Evolutionary conservation across 208 protist genomes (phyloP).

Genomic region (Wallacemonas sp.): DNA sequence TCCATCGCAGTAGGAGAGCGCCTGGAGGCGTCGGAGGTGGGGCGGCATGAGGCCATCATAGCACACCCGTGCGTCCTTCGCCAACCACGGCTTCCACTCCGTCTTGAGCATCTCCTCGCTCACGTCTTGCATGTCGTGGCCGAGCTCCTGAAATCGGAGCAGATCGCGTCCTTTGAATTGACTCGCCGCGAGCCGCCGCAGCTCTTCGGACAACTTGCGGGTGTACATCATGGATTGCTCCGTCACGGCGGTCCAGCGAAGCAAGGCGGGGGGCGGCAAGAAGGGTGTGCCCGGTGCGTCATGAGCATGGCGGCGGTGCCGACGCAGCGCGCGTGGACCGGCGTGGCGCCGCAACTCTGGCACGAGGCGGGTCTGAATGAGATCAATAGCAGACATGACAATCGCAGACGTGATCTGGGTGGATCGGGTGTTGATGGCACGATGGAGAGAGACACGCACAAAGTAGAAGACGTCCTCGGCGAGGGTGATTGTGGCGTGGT

Average conservation of each 20-base stretch:
- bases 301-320: background rate
- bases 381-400: slow-evolving; percentile 59
- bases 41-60: slow-evolving; percentile 35
- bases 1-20: slow-evolving; percentile 44
- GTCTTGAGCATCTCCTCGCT: slow-evolving; percentile 17
- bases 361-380: slow-evolving; percentile 55
- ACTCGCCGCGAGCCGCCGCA: slow-evolving; percentile 40
- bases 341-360: slow-evolving; percentile 47
- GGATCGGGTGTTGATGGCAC: slow-evolving; percentile 77
- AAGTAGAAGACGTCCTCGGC: slow-evolving; percentile 87
- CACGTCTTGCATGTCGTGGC: slow-evolving; percentile 47
- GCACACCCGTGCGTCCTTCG: slow-evolving; percentile 6
- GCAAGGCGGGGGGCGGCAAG: slow-evolving; percentile 33
- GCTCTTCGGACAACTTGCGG: slow-evolving; percentile 52
- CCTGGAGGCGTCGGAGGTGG: slow-evolving; percentile 58
- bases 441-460: slow-evolving; percentile 76
- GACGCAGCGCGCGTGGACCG: slow-evolving; percentile 2
- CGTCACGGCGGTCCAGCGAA: slow-evolving; percentile 60
- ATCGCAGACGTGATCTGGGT: slow-evolving; percentile 82
- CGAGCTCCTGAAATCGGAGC: slow-evolving; percentile 68
- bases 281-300: slow-evolving; percentile 16
- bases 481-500: slow-evolving; percentile 51
- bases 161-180: slow-evolving; percentile 35
- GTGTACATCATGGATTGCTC: slow-evolving; percentile 52
- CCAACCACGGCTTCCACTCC: slow-evolving; percentile 20